A percentile compares a stretch with the other conserved stretches of the same genome.
Conservation (phyloP, 768 basidiomycete species). For the Leucosporidium yakuticum region DNA sequence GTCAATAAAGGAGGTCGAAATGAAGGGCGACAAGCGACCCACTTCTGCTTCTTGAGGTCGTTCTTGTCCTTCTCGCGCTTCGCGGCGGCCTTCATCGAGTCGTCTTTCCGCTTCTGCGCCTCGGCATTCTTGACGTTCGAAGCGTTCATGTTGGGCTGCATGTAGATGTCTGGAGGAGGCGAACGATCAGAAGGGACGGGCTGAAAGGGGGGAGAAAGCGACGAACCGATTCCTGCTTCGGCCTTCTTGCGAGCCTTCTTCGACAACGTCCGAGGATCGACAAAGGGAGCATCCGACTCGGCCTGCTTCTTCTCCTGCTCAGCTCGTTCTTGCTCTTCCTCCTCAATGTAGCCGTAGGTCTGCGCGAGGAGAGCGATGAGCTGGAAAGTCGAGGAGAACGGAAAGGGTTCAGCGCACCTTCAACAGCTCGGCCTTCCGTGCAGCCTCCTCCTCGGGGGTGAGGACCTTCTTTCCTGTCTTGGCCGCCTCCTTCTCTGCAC, state of each 20-base stretch:
- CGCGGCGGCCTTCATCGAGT: slow-evolving; percentile 12
- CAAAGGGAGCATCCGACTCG: neutral
- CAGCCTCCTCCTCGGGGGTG: slow-evolving; percentile 21
- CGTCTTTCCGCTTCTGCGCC: slow-evolving; percentile 8
- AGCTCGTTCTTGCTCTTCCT: slow-evolving; percentile 7
- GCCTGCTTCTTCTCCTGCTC: slow-evolving; percentile 3
- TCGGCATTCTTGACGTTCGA: slow-evolving; percentile 14
- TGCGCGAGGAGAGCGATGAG: neutral
- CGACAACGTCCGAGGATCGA: slow-evolving; percentile 13
- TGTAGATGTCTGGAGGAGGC: slow-evolving; percentile 13
- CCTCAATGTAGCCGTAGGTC: slow-evolving; percentile 25
- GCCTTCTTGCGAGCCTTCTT: slow-evolving; percentile 35
- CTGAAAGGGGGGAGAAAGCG: too few relatives aligned
- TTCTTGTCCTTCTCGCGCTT: slow-evolving; percentile 28
- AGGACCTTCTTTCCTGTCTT: slow-evolving; percentile 4
- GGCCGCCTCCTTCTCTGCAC: neutral
- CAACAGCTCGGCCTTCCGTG: slow-evolving; percentile 18
- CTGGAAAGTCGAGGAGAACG: too few relatives aligned
- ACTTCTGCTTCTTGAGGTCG: slow-evolving; percentile 33
- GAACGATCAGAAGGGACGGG: too few relatives aligned
- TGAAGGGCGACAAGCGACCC: neutral
- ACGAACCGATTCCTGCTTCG: slow-evolving; percentile 29
- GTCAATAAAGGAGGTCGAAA: too few relatives aligned
- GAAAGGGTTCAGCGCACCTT: slow-evolving; percentile 4
- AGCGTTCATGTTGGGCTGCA: slow-evolving; percentile 28